Base-by-base conservation (phyloP, 2,329 filamentous ascomycete genomes). In the Aspergillus ochraceoroseus region DNA sequence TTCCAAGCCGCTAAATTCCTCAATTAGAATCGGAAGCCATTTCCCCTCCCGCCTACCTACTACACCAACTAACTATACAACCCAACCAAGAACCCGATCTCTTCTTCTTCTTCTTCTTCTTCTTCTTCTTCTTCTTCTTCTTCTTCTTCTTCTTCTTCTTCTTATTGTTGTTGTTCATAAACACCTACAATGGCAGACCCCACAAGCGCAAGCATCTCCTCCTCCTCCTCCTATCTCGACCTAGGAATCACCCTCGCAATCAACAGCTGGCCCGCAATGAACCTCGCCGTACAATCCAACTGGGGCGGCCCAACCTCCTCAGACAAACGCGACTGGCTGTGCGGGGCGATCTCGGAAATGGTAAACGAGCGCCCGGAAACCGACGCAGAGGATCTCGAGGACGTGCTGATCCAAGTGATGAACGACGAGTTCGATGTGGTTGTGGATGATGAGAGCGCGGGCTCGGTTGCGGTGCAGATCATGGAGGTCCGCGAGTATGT, bases 311-410 rank as follows among this genome's bases (percentile, higher is more conserved):
- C 86, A 27, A 81, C 87, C 58, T 83, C 81, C 14, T 65, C 74
- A 46, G 87, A 94, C 66, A 96, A 96, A 72, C 85, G 90, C 57
- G 90, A 95, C 74, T 96, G 89, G 90, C 86, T 98, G 57, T 90
- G 86, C 36, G 89, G 88, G 49, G 85, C 85, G 29, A 75, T 96
- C 38, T 83, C 82, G 44, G 87, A 95, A 17, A 79, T 95, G 48
- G 83, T 95, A 54, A 71, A 57, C 12, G 65, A 71, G 7, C 67
- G 72, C 3, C 72, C 79, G 2, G 71, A 79, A 40, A 80, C 85
- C 7, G 85, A 95, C 53, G 70, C 76, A 12, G 80, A 83, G 49
- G 87, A 95, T 54, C 71, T 95, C 29, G 90, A 96, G 70, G 76
- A 83, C 27, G 80, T 94, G 36, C 72, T 96, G 32, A 72, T 95